Percentiles rank a stretch among this genome's conserved stretches.
Evolutionary conservation across 2,329 filamentous ascomycete species (phyloP).

Genomic region (Clarireedia homoeocarpa): DNA sequence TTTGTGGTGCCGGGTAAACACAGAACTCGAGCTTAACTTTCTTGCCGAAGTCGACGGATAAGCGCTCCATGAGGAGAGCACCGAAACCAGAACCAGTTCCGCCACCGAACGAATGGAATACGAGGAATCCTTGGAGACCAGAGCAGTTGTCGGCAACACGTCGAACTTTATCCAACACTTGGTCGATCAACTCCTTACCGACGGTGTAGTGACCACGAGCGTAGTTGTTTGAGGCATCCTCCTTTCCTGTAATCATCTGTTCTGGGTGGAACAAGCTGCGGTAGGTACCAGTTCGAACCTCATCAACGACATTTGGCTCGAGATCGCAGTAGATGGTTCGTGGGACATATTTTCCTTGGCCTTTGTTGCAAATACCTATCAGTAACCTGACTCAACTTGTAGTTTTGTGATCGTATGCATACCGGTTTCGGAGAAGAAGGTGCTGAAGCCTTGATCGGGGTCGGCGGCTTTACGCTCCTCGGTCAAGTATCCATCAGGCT

Average conservation of each 20-base stretch:
- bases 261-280: constrained; percentile 59
- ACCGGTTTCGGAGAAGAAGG: constrained; percentile 99
- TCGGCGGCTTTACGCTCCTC: constrained; percentile 93
- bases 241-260: constrained; percentile 58
- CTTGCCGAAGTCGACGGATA: constrained; percentile 58
- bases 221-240: constrained; percentile 64
- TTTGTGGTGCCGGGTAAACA: constrained; percentile 56
- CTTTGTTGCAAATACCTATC: constrained; percentile 34
- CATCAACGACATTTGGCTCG: constrained; percentile 59
- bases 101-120: constrained; percentile 63
- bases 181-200: constrained; percentile 58
- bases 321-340: constrained; percentile 61
- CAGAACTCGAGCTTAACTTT: constrained; percentile 62
- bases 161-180: constrained; percentile 55
- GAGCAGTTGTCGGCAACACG: constrained; percentile 59
- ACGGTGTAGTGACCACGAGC: constrained; percentile 62
- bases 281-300: constrained; percentile 56
- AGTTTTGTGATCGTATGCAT: constrained; percentile 32
- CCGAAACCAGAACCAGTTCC: constrained; percentile 62
- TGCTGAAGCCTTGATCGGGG: constrained; percentile 97
- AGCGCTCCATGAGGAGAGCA: constrained; percentile 54
- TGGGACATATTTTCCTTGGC: constrained; percentile 58
- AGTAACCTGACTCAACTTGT: constrained; percentile 20
- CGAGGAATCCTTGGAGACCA: constrained; percentile 58
- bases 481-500: constrained; percentile 98